phyloP scores from a whole-genome alignment of 1,284 basidiomycete genomes.

The Volvariella surrecta region DNA sequence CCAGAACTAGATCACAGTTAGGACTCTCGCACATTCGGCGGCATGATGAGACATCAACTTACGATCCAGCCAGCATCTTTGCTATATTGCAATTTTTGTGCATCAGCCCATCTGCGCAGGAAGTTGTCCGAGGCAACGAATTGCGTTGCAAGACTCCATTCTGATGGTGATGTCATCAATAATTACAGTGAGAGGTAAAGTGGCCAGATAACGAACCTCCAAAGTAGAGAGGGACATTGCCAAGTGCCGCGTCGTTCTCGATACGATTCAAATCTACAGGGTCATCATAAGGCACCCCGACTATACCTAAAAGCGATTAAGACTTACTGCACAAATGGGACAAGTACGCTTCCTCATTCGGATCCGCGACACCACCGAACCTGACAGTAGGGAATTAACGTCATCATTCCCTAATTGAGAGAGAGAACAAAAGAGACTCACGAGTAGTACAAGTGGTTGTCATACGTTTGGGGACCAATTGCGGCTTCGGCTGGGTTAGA shows the following conservation, averaged over 20 bases:
- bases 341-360: conserved; percentile 59
- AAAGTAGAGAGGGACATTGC: conserved; percentile 49
- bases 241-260: conserved; percentile 35
- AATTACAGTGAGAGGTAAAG: background rate
- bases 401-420: conserved; percentile 24
- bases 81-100: conserved; percentile 62
- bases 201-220: conserved; percentile 35
- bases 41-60: conserved; percentile 19
- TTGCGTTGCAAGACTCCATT: conserved; percentile 67
- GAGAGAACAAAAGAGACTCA: conserved; percentile 16
- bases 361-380: conserved; percentile 47
- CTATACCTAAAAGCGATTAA: background rate
- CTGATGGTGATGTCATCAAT: conserved; percentile 25
- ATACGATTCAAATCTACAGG: conserved; percentile 48
- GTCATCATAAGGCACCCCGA: background rate
- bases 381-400: background rate
- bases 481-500: conserved; percentile 61
- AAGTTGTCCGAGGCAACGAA: conserved; percentile 58
- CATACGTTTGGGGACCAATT: conserved; percentile 64
- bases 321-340: conserved; percentile 60
- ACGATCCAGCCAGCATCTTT: conserved; percentile 66
- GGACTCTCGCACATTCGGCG: too few relatives aligned
- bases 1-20: conserved; percentile 49
- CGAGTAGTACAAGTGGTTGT: conserved; percentile 75
- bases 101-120: conserved; percentile 66